phyloP scores from a whole-genome alignment of 164 flowering plant species.

The Vitis rupestris region DNA sequence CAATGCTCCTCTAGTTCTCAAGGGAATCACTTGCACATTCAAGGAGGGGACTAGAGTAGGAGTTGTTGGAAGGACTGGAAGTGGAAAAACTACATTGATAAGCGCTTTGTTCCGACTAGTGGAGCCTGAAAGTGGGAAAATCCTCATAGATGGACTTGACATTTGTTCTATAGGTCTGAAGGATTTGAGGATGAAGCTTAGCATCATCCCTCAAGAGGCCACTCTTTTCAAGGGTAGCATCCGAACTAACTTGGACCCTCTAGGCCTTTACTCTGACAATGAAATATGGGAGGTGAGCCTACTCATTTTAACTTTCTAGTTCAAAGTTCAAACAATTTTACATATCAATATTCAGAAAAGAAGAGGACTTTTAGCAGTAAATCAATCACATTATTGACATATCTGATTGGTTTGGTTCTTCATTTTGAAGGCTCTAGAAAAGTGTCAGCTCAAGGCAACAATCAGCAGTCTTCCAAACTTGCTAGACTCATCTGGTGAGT shows the following conservation, averaged over 20 bases:
- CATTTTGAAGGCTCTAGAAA: slow-evolving; percentile 64
- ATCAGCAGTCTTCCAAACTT: slow-evolving; percentile 56
- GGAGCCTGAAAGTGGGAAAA: slow-evolving; percentile 69
- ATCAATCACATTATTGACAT: too few species aligned
- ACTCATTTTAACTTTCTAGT: background rate
- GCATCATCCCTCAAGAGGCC: slow-evolving; percentile 93
- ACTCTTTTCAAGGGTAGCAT: slow-evolving; percentile 80
- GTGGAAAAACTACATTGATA: slow-evolving; percentile 82
- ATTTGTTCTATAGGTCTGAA: slow-evolving; percentile 71
- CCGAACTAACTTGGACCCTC: slow-evolving; percentile 80
- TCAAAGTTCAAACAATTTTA: background rate
- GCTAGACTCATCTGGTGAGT: slow-evolving; percentile 69
- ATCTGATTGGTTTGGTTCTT: background rate
- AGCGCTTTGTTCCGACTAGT: slow-evolving; percentile 83
- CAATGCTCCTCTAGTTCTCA: slow-evolving; percentile 76
- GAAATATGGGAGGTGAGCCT: slow-evolving; percentile 77
- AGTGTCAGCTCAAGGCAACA: slow-evolving; percentile 68
- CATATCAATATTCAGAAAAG: too few species aligned
- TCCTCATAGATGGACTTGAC: slow-evolving; percentile 68
- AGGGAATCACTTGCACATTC: slow-evolving; percentile 80
- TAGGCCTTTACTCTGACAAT: slow-evolving; percentile 66
- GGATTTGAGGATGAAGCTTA: slow-evolving; percentile 73
- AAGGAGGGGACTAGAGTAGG: slow-evolving; percentile 75
- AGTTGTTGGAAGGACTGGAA: slow-evolving; percentile 93
- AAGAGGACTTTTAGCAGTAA: too few species aligned